phyloP scores from a whole-genome alignment of 129 eudicot genomes.

The Saussurea involucrata region DNA sequence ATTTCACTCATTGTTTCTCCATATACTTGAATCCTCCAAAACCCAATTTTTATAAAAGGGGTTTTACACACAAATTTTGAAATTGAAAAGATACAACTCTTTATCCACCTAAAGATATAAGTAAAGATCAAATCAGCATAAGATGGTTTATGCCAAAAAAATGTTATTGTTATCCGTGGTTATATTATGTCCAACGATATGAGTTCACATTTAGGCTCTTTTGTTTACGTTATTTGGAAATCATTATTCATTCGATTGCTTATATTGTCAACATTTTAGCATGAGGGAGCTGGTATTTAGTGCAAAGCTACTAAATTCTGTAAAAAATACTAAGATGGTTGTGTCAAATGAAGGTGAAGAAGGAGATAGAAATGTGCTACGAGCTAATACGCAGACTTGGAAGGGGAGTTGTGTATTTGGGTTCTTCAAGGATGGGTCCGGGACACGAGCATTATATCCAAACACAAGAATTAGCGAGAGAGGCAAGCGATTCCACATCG shows the following conservation, averaged over 20 bases:
- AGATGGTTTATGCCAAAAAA: not conserved
- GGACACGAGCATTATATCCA: constrained; percentile 68
- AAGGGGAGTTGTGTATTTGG: constrained; percentile 90
- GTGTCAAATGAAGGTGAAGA: constrained; percentile 57
- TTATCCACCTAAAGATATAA: no score
- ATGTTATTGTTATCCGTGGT: not conserved
- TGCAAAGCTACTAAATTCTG: no score
- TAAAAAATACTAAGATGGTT: not conserved
- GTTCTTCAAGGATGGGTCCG: constrained; percentile 85
- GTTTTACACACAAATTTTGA: no score
- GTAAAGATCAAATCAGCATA: no score
- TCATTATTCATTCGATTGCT: not conserved
- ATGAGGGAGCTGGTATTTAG: no score
- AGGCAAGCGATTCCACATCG: constrained; percentile 44
- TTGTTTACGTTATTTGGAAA: not conserved
- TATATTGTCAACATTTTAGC: not conserved
- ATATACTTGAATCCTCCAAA: no score
- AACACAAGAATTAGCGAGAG: constrained; percentile 62
- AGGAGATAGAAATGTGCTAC: constrained; percentile 86
- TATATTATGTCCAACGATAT: not conserved
- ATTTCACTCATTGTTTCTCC: no score
- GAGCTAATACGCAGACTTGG: constrained; percentile 81
- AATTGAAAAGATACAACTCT: no score
- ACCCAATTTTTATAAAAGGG: no score
- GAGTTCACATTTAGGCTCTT: not conserved